Percentiles rank a stretch among this genome's conserved stretches.
phyloP scores from a whole-genome alignment of 352 stramenopile species.

The Phytopythium mirpurense region DNA sequence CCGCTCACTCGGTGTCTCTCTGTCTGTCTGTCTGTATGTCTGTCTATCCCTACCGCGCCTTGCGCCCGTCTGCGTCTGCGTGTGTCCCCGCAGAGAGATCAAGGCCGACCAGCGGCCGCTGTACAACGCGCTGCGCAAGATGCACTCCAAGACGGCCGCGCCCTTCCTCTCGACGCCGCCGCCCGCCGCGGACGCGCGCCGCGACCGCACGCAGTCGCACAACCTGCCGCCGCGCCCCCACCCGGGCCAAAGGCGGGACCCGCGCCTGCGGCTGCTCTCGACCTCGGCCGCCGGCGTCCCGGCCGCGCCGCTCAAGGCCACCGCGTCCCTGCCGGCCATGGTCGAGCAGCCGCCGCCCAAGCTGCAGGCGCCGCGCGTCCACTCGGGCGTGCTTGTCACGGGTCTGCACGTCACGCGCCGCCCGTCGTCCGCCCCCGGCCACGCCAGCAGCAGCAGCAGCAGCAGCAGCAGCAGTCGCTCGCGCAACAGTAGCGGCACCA shows the following conservation, averaged over 20 bases:
- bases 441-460: neutral
- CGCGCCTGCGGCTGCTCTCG: slow-evolving; percentile 1
- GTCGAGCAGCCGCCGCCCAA: neutral
- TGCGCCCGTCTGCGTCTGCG: too few species aligned
- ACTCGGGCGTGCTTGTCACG: neutral
- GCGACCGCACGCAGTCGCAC: slow-evolving; percentile 3
- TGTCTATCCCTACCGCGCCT: neutral
- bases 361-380: slow-evolving; percentile 3
- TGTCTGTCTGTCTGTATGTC: neutral
- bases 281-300: neutral
- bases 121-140: slow-evolving; percentile 36
- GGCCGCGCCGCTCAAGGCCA: neutral
- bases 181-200: neutral
- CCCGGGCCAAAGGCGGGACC: neutral
- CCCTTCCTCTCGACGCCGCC: slow-evolving; percentile 2
- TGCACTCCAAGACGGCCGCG: slow-evolving; percentile 20
- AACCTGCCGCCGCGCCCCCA: slow-evolving; percentile 2
- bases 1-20: neutral
- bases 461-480: neutral
- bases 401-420: neutral
- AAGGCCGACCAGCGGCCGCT: slow-evolving; percentile 21
- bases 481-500: neutral
- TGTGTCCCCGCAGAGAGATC: neutral
- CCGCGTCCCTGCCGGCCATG: neutral
- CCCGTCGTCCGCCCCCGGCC: neutral